Base-by-base conservation (phyloP, 345 rosid genomes). In the Eucalyptus brandiana region DNA sequence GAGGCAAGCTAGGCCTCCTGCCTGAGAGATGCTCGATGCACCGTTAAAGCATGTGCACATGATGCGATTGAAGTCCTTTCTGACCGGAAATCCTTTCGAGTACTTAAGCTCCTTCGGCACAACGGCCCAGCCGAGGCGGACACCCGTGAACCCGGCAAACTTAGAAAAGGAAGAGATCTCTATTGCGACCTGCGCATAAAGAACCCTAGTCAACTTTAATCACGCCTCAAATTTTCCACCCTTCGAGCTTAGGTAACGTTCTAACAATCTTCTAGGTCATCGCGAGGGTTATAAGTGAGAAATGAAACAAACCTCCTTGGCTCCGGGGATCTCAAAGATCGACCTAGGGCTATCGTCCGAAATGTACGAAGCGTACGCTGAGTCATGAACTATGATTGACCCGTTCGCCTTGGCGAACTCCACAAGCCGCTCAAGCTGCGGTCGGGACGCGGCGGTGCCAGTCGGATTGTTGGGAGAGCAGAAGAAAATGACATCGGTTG, bases 381-480 rank as follows among this genome's bases (percentile, higher is more conserved):
- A 92, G 90, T 97, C 97, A 80, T 89, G 94, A 86, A 97, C 89
- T 86, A 96, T 95, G 56, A 96, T 92, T 5, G 99, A 96, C 8
- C 98, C 98, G 90, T 96, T 97, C 3, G n/a, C 90, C 94, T 91
- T 94, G 23, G 99, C 99, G 87, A 96, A 97, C 6, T 92, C 88
- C 44, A 97, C 97, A 24, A 97, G 93, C 62, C 94, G 91, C 90
- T 94, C 86, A 51, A 97, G 88, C 40, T 97, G 99, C 50, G 88
- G 54, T 87, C 95, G 86, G 1, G 99, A 86, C 4, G 99, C 98
- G 3, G 95, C 98, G 47, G 95, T 89, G 40, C 98, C 99, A 40
- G 99, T 97, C 5, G 99, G 99, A 90, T 97, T 97, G 91, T 96
- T 97, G 60, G 99, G 99, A 86, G 99, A 97, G 88, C 99, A 97